Base-by-base conservation (phyloP, 768 basidiomycete species). In the Termitomyces sp. region DNA sequence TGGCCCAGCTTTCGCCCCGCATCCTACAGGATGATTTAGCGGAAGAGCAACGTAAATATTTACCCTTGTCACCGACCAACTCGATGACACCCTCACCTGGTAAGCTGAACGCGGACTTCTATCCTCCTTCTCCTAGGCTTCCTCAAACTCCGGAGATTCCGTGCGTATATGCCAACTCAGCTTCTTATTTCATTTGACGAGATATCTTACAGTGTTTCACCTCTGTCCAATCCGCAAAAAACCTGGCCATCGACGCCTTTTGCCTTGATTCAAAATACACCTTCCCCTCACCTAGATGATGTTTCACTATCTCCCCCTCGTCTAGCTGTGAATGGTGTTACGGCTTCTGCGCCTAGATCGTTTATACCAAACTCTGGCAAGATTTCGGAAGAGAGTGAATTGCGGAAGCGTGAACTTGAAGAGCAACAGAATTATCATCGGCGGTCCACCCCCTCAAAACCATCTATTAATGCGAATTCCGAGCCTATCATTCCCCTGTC, bases 401-500 rank as follows among this genome's bases (percentile, higher is more conserved):
- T 69, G 57, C 77, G 77, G 55, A 81, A 72, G 67, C 80, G 68
- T 61, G 77, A 80, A 38, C 66, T 82, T 42, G 81, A 83, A 60
- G 79, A 84, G 54, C 77, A 83, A 53, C 74, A 78, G 13, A 65
- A 73, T 20, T 87, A 84, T 67, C 76, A 79, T 24, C 66, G 74
- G 30, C 68, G 72, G 44, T 68, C 70, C 28, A 65, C 71, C 32
- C 49, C 61, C 10, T 60, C 59, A 13, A 58, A 58, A 54, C 64
- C 66, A 53, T 63, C 56, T 18, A 38, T 32, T 20, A 35, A 59
- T 54, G 66, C 56, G 38, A 58, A 64, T 32, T 59, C 73, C 9
- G 77, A 76, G 43, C 86, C 88, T 22, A 66, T 86, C n/a, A 88
- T 92, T 56, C 91, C 91, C 40, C 74, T 91, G n/a, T 88, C 89